Evolutionary conservation across 169 alveolate genomes (phyloP), one percentile per base, ranked within the genome.

Genomic region (Plasmodium fragile): DNA sequence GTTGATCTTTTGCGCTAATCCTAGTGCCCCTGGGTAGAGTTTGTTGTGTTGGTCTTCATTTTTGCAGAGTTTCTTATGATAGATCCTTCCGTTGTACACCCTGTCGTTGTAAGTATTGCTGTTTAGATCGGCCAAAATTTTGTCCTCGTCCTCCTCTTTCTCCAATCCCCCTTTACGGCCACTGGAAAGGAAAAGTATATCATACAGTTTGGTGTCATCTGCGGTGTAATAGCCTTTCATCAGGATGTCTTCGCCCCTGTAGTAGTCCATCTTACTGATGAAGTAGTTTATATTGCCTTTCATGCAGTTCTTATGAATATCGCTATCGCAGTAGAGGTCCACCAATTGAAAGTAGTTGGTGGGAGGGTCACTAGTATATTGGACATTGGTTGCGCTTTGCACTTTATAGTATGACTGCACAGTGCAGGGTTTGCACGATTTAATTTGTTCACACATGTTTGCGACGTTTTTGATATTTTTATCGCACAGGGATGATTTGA

Each of bases 201-300:
- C 92, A 72, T 83, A 83, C 39, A 83, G 1, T 30, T 71, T 83
- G 53, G 92, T 39, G 77, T 83, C 92, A 83, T 83, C 92, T 45
- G 79, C 52, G n/a, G 84, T 45, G 41, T 83, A 83, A 28, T 83
- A 83, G 34, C 92, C 92, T 83, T 83, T 83, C 84, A 83, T 83
- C 4, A 83, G 77, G 18, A 83, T 72, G 65, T 83, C 92, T 25
- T 83, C 84, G 36, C 49, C 78, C 77, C 43, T 83, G 70, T 83
- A 72, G 25, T 34, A 83, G 36, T 65, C 71, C 83, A 83, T 41
- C 59, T 83, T 83, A 72, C 92, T 83, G 1, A 83, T 28, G 69
- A 83, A 83, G 25, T 83, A 83, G 41, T 71, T 73, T 32, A 72
- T n/a, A 72, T 36, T 72, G 2, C 36, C 79, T 45, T 71, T 45